Percentiles rank a stretch among this genome's conserved stretches.
Evolutionary conservation across 768 basidiomycete genomes (phyloP).

Genomic region (Trichaptum fuscoviolaceum): DNA sequence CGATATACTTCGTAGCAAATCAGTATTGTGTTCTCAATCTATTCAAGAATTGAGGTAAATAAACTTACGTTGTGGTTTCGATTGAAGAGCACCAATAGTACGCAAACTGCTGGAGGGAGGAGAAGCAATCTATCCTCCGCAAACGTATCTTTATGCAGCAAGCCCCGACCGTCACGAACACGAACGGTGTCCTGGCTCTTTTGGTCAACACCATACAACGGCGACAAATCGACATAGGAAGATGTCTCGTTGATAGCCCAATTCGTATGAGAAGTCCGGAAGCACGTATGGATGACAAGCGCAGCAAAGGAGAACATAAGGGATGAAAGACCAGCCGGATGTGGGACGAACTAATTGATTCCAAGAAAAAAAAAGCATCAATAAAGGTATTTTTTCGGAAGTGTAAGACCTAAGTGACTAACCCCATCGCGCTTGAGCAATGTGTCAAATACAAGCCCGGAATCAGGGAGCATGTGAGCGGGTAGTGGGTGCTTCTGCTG

Average conservation of each 20-base stretch:
- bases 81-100: slow-evolving; percentile 78
- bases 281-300: slow-evolving; percentile 76
- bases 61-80: slow-evolving; percentile 79
- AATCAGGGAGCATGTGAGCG: slow-evolving; percentile 65
- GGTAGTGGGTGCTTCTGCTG: slow-evolving; percentile 65
- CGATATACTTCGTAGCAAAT: slow-evolving; percentile 61
- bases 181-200: slow-evolving; percentile 52
- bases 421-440: slow-evolving; percentile 70
- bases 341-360: slow-evolving; percentile 53
- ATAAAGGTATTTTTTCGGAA: not conserved
- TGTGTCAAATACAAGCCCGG: slow-evolving; percentile 77
- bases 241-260: slow-evolving; percentile 77
- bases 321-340: slow-evolving; percentile 75
- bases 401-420: slow-evolving; percentile 10
- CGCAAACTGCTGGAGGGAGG: slow-evolving; percentile 73
- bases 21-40: not conserved
- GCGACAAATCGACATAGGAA: slow-evolving; percentile 80
- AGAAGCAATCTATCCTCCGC: slow-evolving; percentile 74
- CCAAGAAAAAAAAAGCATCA: not conserved
- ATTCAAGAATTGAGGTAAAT: slow-evolving; percentile 1
- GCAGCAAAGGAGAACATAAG: slow-evolving; percentile 82
- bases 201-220: slow-evolving; percentile 75
- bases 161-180: slow-evolving; percentile 57
- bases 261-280: slow-evolving; percentile 71
- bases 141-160: slow-evolving; percentile 65